A percentile compares a stretch with the other conserved stretches of the same genome.
Evolutionary conservation across 306 rosid species (phyloP).

Genomic region (Cucurbita moschata): DNA sequence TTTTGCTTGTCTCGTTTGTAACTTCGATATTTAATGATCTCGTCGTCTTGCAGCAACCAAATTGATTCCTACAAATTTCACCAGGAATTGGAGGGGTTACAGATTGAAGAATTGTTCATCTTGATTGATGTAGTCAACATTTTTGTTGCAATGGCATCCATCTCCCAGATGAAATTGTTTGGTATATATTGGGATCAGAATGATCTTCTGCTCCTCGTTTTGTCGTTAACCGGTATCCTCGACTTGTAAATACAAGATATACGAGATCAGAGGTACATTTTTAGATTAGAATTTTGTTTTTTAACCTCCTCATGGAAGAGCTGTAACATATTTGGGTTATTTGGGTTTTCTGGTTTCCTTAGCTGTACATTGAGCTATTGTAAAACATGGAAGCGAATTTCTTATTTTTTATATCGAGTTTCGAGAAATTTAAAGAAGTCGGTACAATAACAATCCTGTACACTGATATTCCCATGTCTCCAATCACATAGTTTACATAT

Average conservation of each 20-base stretch:
- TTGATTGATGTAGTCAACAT: not conserved
- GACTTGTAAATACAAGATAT: conserved; percentile 6
- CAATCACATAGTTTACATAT: not conserved
- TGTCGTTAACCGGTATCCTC: not conserved
- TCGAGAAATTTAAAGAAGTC: not conserved
- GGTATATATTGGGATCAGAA: not conserved
- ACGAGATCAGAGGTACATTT: conserved; percentile 1
- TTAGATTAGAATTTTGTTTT: not conserved
- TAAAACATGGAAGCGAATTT: conserved; percentile 4
- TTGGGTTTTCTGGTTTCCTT: not conserved
- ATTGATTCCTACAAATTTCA: not conserved
- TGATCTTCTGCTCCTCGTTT: conserved; percentile 1
- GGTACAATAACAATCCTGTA: not conserved
- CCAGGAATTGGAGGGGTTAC: not conserved
- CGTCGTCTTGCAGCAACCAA: not conserved
- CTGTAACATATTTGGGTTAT: not conserved
- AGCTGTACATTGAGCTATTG: conserved; percentile 3
- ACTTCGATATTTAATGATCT: not conserved
- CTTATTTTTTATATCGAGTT: not conserved
- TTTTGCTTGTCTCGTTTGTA: not conserved
- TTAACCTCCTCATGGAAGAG: conserved; percentile 1
- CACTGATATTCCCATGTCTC: not conserved
- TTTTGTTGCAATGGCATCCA: not conserved
- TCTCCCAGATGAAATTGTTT: not conserved
- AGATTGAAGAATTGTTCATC: not conserved